phyloP scores from a whole-genome alignment of 345 rosid genomes.

The Viola odorata region DNA sequence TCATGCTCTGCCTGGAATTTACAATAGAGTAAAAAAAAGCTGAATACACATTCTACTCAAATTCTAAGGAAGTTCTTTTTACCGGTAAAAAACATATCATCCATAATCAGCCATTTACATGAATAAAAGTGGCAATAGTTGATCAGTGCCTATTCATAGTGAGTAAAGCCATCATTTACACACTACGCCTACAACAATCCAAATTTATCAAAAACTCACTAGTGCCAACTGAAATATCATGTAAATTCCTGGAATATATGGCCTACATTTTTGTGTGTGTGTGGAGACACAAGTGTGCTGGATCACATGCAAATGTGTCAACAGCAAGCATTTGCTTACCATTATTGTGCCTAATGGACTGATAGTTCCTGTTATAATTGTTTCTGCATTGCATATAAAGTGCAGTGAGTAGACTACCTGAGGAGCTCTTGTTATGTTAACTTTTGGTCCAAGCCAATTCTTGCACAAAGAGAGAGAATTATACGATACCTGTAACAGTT shows the following conservation, averaged over 20 bases:
- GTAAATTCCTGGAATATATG: no score
- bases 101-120: neutral
- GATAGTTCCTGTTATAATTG: neutral
- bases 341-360: neutral
- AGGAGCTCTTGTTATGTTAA: conserved; percentile 88
- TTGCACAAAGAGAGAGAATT: conserved; percentile 97
- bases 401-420: conserved; percentile 45
- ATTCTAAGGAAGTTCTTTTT: conserved; percentile 6
- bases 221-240: neutral
- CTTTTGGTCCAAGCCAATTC: conserved; percentile 88
- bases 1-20: conserved; percentile 84
- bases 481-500: conserved; percentile 66
- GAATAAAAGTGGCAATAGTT: neutral
- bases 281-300: neutral
- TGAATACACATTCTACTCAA: conserved; percentile 9
- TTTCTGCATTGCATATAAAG: neutral
- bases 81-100: neutral
- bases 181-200: neutral
- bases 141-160: neutral
- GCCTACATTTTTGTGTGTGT: no score
- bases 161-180: neutral
- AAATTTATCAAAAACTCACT: neutral
- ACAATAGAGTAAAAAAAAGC: neutral
- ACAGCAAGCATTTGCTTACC: neutral
- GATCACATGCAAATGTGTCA: neutral